A percentile compares a stretch with the other conserved stretches of the same genome.
phyloP scores from a whole-genome alignment of 352 stramenopile species.

The Phytophthora gonapodyides region DNA sequence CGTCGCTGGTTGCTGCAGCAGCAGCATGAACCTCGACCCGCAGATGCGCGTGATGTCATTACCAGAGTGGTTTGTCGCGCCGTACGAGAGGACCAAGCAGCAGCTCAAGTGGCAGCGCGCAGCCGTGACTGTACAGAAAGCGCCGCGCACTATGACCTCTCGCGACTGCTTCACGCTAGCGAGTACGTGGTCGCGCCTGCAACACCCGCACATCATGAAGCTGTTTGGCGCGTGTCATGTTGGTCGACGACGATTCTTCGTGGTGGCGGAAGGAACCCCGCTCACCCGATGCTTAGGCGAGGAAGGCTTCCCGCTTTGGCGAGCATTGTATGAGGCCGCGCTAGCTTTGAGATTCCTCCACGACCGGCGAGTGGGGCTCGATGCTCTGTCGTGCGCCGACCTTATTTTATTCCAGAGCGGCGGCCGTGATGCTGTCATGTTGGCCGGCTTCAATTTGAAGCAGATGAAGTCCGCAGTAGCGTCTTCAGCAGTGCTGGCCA shows the following conservation, averaged over 20 bases:
- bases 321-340: slow-evolving; percentile 34
- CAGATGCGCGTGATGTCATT: slow-evolving; percentile 31
- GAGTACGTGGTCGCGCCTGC: slow-evolving; percentile 31
- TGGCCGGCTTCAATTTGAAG: slow-evolving; percentile 32
- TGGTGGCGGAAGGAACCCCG: slow-evolving; percentile 34
- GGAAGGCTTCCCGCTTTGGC: slow-evolving; percentile 35
- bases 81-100: slow-evolving; percentile 32
- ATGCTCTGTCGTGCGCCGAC: slow-evolving; percentile 35
- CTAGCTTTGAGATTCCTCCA: slow-evolving; percentile 37
- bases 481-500: slow-evolving; percentile 1
- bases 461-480: slow-evolving; percentile 26
- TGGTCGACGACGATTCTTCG: slow-evolving; percentile 32
- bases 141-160: slow-evolving; percentile 12
- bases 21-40: slow-evolving; percentile 11
- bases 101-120: slow-evolving; percentile 36
- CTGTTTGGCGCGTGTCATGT: slow-evolving; percentile 41
- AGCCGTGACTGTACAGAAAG: slow-evolving; percentile 29
- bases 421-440: slow-evolving; percentile 23
- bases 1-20: slow-evolving; percentile 20
- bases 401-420: slow-evolving; percentile 34
- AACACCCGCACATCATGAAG: slow-evolving; percentile 36
- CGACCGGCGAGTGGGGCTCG: slow-evolving; percentile 24
- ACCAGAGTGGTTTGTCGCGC: slow-evolving; percentile 41
- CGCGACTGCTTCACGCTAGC: slow-evolving; percentile 26
- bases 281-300: slow-evolving; percentile 29